Percentiles rank a stretch among this genome's conserved stretches.
Evolutionary conservation across 345 rosid genomes (phyloP).

Genomic region (Toxicodendron radicans): DNA sequence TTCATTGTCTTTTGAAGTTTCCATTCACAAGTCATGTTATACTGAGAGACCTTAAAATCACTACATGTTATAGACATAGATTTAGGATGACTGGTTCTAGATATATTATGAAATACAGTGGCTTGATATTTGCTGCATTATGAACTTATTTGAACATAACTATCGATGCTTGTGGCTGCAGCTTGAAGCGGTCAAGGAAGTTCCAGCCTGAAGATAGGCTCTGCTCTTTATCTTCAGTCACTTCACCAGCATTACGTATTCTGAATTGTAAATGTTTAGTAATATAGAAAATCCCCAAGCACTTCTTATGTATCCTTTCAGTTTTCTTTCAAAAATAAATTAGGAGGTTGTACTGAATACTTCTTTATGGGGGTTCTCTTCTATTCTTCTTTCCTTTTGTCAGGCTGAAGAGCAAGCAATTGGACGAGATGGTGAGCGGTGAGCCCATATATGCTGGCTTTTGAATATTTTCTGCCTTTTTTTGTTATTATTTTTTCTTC

Average conservation of each 20-base stretch:
- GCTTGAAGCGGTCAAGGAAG: constrained; percentile 94
- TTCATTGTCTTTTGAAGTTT: not conserved
- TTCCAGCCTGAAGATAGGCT: constrained; percentile 97
- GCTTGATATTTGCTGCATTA: not conserved
- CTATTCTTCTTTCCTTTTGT: constrained; percentile 16
- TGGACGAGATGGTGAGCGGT: constrained; percentile 83
- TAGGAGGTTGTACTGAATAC: not conserved
- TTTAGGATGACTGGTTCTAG: not conserved
- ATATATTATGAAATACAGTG: not conserved
- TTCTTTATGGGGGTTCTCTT: not conserved
- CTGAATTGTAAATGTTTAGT: not conserved
- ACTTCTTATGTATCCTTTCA: not conserved
- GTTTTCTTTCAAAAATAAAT: not conserved
- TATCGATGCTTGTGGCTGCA: constrained; percentile 30
- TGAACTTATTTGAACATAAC: constrained; percentile 5
- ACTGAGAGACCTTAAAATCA: not conserved
- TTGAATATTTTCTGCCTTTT: not conserved
- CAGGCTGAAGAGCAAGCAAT: constrained; percentile 77
- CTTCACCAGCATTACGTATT: constrained; percentile 84
- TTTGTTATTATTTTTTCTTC: constrained; percentile 10
- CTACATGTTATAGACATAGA: not conserved
- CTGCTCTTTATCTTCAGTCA: constrained; percentile 87
- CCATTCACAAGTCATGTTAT: not conserved
- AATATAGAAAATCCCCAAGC: not conserved
- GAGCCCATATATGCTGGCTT: constrained; percentile 25